A percentile compares a stretch with the other conserved stretches of the same genome.
phyloP scores from a whole-genome alignment of 257 asterid species.

The Phtheirospermum japonicum region DNA sequence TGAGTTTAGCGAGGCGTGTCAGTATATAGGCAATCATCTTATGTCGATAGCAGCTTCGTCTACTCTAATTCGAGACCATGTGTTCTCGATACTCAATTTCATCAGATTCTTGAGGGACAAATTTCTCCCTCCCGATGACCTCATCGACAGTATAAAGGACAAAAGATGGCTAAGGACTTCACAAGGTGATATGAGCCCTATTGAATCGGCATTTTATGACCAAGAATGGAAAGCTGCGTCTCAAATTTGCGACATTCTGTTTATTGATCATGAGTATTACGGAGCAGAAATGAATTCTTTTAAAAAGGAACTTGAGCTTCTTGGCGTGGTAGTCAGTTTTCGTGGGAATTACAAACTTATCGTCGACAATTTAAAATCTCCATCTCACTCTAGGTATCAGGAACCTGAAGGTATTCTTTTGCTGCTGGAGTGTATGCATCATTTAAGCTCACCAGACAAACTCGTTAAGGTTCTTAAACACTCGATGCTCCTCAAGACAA shows the following conservation, averaged over 20 bases:
- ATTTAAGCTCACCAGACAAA: background rate
- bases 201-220: background rate
- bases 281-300: background rate
- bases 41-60: slow-evolving; percentile 2
- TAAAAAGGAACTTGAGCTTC: background rate
- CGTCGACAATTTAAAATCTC: background rate
- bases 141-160: background rate
- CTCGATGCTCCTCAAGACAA: background rate
- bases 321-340: background rate
- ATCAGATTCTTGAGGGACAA: background rate
- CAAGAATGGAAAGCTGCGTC: slow-evolving; percentile 3
- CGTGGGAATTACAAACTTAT: background rate
- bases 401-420: background rate
- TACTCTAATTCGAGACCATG: background rate
- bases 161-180: slow-evolving; percentile 5
- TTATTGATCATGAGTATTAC: background rate
- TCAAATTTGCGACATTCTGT: background rate
- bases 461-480: background rate
- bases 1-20: background rate
- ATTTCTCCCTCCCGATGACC: background rate
- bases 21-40: slow-evolving; percentile 1
- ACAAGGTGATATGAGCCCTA: background rate
- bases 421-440: background rate
- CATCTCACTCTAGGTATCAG: background rate
- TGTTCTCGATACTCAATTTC: slow-evolving; percentile 1